These are phyloP conservation scores for Botrytis tulipae DNA, from an alignment of 2,329 filamentous ascomycete species.

Conservation along the genomic window DNA sequence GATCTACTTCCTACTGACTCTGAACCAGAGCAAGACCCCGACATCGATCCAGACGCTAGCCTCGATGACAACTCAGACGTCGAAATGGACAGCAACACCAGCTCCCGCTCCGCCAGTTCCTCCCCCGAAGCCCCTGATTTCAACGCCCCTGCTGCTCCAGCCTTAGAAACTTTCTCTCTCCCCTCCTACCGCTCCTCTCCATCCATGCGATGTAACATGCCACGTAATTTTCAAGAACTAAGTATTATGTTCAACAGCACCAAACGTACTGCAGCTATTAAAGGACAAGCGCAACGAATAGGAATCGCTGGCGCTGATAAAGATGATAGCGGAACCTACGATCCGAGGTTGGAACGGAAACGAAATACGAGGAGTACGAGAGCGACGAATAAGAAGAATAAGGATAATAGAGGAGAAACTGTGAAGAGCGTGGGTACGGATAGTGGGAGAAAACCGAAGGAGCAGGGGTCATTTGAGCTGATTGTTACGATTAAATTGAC, in stretches of 20 bases:
- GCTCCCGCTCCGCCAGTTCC: conserved; percentile 26
- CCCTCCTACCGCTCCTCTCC: conserved; percentile 26
- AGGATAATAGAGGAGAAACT: not conserved
- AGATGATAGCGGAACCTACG: conserved; percentile 36
- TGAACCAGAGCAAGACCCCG: not conserved
- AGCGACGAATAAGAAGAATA: conserved; percentile 2
- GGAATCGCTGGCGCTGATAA: conserved; percentile 30
- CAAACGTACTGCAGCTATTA: conserved; percentile 24
- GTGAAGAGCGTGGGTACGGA: not conserved
- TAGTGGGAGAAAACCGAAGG: conserved; percentile 15
- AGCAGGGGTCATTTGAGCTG: conserved; percentile 14
- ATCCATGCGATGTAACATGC: conserved; percentile 6
- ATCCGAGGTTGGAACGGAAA: conserved; percentile 26
- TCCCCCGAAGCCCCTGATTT: conserved; percentile 29
- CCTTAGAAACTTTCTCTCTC: conserved; percentile 28
- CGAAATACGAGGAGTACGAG: not conserved
- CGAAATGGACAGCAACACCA: not conserved
- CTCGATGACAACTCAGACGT: not conserved
- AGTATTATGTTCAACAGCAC: conserved; percentile 26
- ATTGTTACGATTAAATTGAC: conserved; percentile 24
- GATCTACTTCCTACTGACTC: not conserved
- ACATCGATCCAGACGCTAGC: not conserved
- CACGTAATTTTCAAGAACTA: conserved; percentile 17
- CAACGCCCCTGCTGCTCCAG: conserved; percentile 27
- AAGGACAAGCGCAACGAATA: conserved; percentile 20